Evolutionary conservation across 371 early-diverging fungal genomes (phyloP), one percentile per base, ranked within the genome.

Genomic region (Conidiobolus incongruus): DNA sequence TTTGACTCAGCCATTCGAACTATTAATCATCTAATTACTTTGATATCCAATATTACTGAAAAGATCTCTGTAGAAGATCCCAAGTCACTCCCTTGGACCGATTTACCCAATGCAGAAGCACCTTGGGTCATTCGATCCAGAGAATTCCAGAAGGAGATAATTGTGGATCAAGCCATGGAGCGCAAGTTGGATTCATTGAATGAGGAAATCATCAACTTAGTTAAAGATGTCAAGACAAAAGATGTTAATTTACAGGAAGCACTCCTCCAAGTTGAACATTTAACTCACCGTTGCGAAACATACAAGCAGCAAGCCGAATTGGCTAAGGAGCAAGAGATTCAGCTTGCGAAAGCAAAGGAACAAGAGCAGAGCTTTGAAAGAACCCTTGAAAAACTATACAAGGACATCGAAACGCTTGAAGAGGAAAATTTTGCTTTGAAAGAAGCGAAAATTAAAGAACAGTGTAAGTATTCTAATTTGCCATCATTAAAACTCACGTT

Each of bases 61-160:
- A 16, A 40, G 13, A 10, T 21, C 22, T 23, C 12, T 40, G 2
- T 24, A 7, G 26, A 11, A n/a, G 17, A 24, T 29, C 11, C 24
- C 6, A 29, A 26, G n/a, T n/a, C 26, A 4, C 40, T 10, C 24
- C 22, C 15, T 20, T 10, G 37, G 21, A 19, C 11, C 21, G 17
- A 26, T 26, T 26, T 26, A 35, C 24, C 36, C 1, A 33, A 55
- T 2, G 62, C 62, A 5, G 54, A 56, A 2, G 67, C 63, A n/a
- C 87, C 88, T 10, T 88, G 92, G 92, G 51, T 70, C 24, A 60
- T 60, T 46, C 69, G 90, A 11, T 81, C 88, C 15, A 66, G 71
- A 34, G 68, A 71, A 32, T 66, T 86, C 55, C 83, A 85, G 56
- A 68, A 66, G 0, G 76, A 75, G 34, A 73, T 77, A 21, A 62